Evolutionary conservation across 495 filamentous ascomycete species (phyloP), one percentile per base, ranked within the genome.

Genomic region (Friedmanniomyces endolithicus): DNA sequence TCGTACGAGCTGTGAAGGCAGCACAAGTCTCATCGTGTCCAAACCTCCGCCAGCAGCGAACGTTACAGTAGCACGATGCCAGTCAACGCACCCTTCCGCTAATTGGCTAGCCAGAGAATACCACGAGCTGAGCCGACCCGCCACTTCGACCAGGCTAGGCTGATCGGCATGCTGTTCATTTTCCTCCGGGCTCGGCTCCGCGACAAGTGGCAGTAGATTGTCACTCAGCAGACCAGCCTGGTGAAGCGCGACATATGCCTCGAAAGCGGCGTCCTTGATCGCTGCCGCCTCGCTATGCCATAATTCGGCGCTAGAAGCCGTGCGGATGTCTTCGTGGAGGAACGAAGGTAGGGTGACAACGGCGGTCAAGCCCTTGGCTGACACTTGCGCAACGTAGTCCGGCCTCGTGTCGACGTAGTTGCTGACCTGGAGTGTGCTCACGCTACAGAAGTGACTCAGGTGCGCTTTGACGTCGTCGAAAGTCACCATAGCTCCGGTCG

Each of bases 231-330:
- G 70, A 0, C 84, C 83, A 39, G 77, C 81, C 33, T 78, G 55
- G 62, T 88, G 80, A 0, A 98, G 74, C 1, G 74, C 75, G 24
- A 75, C 68, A 63, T 90, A 95, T 12, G 89, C 86, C 61, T 87
- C 77, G 50, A 95, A 92, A 0, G 88, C 86, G 1, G 87, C 83
- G 63, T 96, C 92, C 58, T 83, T 86, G 58, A 73, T 80, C 6
- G 92, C 90, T 48, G 75, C 81, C 37, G 75, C 79, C 65, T 95
- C 87, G 0, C 83, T 85, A 6, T 56, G 64, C 88, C 89, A 96
- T 45, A 65, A 55, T 4, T 58, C 55, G 6, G 62, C 64, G 37
- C 87, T 80, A 29, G 68, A 58, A 1, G 75, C 68, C 25, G 63
- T 65, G 9, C 89, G 80, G n/a, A 87, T 70, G 2, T 76, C 62